A percentile compares a stretch with the other conserved stretches of the same genome.
Evolutionary conservation across 2,329 filamentous ascomycete species (phyloP).

Genomic region (Scytalidium sp.): DNA sequence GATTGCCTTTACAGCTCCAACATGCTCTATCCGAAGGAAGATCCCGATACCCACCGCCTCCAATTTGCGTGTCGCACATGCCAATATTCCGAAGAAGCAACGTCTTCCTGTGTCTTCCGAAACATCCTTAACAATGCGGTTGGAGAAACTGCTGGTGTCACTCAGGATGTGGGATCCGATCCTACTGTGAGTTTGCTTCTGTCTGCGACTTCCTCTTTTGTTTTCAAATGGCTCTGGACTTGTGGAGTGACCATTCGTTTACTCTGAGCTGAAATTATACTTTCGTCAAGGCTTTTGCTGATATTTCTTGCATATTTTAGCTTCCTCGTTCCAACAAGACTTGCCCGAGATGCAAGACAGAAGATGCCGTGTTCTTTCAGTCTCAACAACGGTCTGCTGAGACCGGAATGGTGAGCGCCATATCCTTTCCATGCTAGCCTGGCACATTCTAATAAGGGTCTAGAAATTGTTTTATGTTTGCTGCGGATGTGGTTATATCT

Average conservation of each 20-base stretch:
- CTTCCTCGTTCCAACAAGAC: conserved; percentile 84
- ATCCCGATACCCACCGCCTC: conserved; percentile 76
- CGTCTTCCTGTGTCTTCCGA: conserved; percentile 90
- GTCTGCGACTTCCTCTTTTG: too few species aligned
- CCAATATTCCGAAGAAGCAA: conserved; percentile 83
- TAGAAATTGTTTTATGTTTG: conserved; percentile 94
- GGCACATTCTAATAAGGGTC: conserved; percentile 20
- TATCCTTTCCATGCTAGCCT: not conserved
- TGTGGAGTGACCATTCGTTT: conserved; percentile 11
- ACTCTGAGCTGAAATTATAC: too few species aligned
- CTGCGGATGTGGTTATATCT: conserved; percentile 89
- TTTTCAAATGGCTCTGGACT: too few species aligned
- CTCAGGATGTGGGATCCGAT: conserved; percentile 94
- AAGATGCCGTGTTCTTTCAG: conserved; percentile 97
- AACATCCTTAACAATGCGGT: conserved; percentile 89
- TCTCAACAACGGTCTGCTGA: conserved; percentile 95
- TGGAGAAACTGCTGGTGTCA: conserved; percentile 94
- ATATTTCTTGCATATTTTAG: conserved; percentile 52
- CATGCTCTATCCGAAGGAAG: conserved; percentile 96
- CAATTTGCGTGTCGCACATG: conserved; percentile 97
- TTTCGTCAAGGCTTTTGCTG: conserved; percentile 30
- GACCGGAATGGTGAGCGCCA: conserved; percentile 91
- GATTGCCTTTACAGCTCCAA: conserved; percentile 65
- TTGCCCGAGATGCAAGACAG: conserved; percentile 81
- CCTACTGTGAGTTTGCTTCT: conserved; percentile 84